These are phyloP conservation scores for Epichloe brachyelytri DNA, from an alignment of 2,329 filamentous ascomycete genomes.

Conservation along the genomic window DNA sequence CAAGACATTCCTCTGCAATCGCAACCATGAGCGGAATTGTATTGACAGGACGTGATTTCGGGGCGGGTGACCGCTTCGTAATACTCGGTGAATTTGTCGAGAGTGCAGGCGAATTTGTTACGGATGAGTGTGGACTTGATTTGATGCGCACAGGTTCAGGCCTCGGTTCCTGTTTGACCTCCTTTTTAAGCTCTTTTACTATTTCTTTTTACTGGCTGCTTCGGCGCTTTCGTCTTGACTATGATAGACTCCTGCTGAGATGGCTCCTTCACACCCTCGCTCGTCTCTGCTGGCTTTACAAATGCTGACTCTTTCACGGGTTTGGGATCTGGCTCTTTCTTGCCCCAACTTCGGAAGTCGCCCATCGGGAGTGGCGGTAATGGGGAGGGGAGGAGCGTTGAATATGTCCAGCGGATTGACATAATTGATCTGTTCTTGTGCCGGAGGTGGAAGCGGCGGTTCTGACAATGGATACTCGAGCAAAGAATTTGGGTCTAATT, in stretches of 20 bases:
- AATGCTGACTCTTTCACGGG: constrained; percentile 5
- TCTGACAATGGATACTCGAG: neutral
- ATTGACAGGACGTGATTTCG: constrained; percentile 31
- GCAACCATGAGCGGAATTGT: constrained; percentile 49
- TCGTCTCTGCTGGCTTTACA: constrained; percentile 2
- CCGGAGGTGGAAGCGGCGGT: constrained; percentile 2
- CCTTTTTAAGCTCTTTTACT: constrained; percentile 1
- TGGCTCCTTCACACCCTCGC: constrained; percentile 4
- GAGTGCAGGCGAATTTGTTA: constrained; percentile 28
- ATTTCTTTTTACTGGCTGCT: constrained; percentile 8
- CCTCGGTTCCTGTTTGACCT: constrained; percentile 7
- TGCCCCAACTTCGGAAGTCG: constrained; percentile 10
- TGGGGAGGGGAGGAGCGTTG: constrained; percentile 16
- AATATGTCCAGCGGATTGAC: constrained; percentile 28
- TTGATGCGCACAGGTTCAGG: constrained; percentile 14
- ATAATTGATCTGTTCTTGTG: constrained; percentile 16
- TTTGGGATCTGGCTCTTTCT: constrained; percentile 1
- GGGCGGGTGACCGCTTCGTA: constrained; percentile 28
- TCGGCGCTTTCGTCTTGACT: constrained; percentile 5
- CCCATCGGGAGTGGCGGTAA: constrained; percentile 14
- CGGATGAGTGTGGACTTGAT: constrained; percentile 25
- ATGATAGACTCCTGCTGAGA: constrained; percentile 7
- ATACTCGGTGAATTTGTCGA: constrained; percentile 27
- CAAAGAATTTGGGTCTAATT: neutral
- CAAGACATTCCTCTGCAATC: constrained; percentile 66